These are phyloP conservation scores for Fragilaria radians DNA, from an alignment of 108 stramenopile genomes.

Conservation along the genomic window DNA sequence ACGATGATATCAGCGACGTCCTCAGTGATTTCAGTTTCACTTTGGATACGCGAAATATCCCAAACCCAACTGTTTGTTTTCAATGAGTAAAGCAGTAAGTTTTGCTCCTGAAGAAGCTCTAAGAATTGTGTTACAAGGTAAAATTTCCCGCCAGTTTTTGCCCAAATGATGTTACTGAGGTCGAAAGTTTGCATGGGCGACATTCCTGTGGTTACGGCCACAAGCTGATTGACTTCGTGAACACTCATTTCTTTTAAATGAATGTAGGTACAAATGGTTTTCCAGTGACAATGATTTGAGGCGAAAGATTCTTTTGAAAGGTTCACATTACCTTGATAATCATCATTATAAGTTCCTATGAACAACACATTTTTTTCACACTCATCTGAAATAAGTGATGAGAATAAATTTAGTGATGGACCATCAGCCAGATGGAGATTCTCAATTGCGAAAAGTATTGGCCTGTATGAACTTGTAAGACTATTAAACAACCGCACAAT, in stretches of 20 bases:
- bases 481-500: neutral
- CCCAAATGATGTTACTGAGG: slow-evolving; percentile 31
- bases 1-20: neutral
- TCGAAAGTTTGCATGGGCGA: slow-evolving; percentile 4
- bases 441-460: neutral
- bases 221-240: neutral
- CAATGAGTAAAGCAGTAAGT: slow-evolving; percentile 30
- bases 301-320: neutral
- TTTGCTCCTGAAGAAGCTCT: slow-evolving; percentile 20
- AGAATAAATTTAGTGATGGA: neutral
- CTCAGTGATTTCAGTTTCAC: slow-evolving; percentile 10
- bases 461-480: neutral
- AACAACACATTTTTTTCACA: neutral
- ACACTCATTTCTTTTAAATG: neutral
- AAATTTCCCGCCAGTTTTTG: slow-evolving; percentile 56
- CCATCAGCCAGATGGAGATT: neutral
- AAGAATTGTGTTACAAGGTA: slow-evolving; percentile 50
- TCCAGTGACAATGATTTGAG: neutral
- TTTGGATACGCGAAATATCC: slow-evolving; percentile 24
- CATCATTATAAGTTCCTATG: neutral
- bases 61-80: slow-evolving; percentile 40
- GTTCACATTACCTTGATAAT: neutral
- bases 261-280: neutral
- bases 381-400: neutral
- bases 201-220: neutral